Evolutionary conservation across 2,329 filamentous ascomycete species (phyloP), one percentile per base, ranked within the genome.

Genomic region (Ophiostoma sp.): DNA sequence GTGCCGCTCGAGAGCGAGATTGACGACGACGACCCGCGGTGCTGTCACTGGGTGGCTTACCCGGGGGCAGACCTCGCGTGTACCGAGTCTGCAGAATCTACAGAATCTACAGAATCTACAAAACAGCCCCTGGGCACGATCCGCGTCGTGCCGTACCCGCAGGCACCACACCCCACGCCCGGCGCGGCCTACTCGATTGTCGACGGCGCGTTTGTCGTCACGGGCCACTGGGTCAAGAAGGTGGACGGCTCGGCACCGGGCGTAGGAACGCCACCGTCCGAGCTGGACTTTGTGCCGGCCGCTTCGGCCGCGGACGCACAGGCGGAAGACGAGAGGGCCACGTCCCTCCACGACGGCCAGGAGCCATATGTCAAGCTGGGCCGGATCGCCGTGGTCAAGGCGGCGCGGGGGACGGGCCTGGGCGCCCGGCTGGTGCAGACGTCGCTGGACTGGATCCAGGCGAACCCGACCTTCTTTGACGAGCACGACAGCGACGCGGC

Each of bases 1-100:
- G 81, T 87, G 17, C 82, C 85, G 0, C 79, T 87, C 0, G 87
- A 90, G 52, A 86, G 88, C 73, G 94, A 98, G 78, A 85, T 92
- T 74, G 94, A 97, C 81, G 81, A 84, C 0, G 93, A 97, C 77
- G 94, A 98, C 78, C 74, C 84, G 0, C 86, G 91, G 48, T 89
- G 88, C 74, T 94, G 89, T 80, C 93, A 97, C 79, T 97, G 92
- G 91, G 89, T 97, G 39, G 83, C 89, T n/a, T 97, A 96, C 79
- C 87, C 87, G 67, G 20, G 7, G 79, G 77, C 3, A 79, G 20
- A 23, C n/a, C 27, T 31, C 27, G 27, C 1, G 27, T 31, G 1
- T 31, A 31, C 27, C 27, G 27, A 31, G 48, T n/a, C 48, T n/a
- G 20, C 52, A 54, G 54, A 31, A 2, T 36, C 31, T 36, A 20